Conservation (phyloP, 1,284 basidiomycete genomes). For the Pseudozyma sp. region DNA sequence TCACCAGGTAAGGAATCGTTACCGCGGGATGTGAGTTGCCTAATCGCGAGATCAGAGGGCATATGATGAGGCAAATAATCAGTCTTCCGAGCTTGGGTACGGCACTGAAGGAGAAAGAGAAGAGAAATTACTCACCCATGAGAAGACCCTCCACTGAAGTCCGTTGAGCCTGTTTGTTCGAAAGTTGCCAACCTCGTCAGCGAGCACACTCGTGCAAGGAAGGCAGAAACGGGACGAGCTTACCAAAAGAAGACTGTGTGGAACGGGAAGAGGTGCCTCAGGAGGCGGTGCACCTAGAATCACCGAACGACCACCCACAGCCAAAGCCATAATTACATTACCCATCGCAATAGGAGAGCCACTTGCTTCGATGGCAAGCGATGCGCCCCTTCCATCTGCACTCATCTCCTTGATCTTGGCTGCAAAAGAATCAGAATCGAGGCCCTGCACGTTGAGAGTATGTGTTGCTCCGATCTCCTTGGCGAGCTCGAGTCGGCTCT, state of each 20-base stretch:
- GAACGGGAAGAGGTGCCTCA: conserved; percentile 10
- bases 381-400: conserved; percentile 24
- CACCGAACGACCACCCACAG: conserved; percentile 18
- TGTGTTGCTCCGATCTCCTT: conserved; percentile 29
- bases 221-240: neutral
- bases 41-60: neutral
- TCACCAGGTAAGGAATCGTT: conserved; percentile 30
- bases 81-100: neutral
- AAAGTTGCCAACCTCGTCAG: neutral
- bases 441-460: conserved; percentile 18
- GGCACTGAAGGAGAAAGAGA: neutral
- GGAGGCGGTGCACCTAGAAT: conserved; percentile 20
- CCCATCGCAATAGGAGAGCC: conserved; percentile 16
- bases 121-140: conserved; percentile 14
- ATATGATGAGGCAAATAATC: neutral
- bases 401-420: conserved; percentile 29
- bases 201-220: too few species aligned
- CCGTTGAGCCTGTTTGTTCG: conserved; percentile 13
- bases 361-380: conserved; percentile 24
- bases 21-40: conserved; percentile 35
- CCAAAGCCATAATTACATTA: conserved; percentile 18
- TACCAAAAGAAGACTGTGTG: conserved; percentile 19
- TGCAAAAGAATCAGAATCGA: conserved; percentile 14
- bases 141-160: conserved; percentile 30
- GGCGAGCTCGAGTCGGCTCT: conserved; percentile 21